Base-by-base conservation (phyloP, 78 protist species). In the Dictyostelium capitatum region DNA sequence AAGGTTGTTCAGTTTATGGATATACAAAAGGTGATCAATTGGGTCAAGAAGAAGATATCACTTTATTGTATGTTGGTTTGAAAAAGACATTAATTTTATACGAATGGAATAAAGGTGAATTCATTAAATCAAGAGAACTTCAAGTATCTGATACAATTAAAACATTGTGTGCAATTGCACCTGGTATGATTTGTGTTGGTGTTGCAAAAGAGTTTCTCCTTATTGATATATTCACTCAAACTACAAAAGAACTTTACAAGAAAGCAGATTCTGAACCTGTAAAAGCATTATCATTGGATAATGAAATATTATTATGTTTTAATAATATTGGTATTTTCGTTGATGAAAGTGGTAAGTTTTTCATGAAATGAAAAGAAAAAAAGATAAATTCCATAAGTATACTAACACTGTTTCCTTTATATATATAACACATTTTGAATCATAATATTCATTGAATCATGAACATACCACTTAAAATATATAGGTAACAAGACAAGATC, bases 121-220 rank as follows among this genome's bases (percentile, higher is more conserved):
- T 85, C 47, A 19, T 62, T 15, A 85, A 85, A 46, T 37, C 48
- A 4, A 72, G 62, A 30, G 92, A 85, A 14, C 19, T 85, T 4
- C 64, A 37, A 75, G 56, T 75, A 14, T 23, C 17, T 56, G 91
- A 83, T 72, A 53, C 17, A 23, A 59, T 85, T 12, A 85, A 85
- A 48, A 54, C 92, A 17, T 37, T 85, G 12, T 85, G 92, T 59
- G 54, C 72, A 3, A 65, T 85, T 10, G 92, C 75, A 2, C 92
- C 92, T 0, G 92, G 92, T 56, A 85, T 85, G 92, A 79, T 85
- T 25, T 85, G 92, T 59, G 79, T 85, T 12, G 92, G 92, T 11
- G 50, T 85, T 8, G 74, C 82, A 37, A 74, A 72, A 4, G 83
- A 85, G 37, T 85, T 85, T 28, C 65, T 85, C 7, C 47, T 85